Percentiles rank a stretch among this genome's conserved stretches.
Evolutionary conservation across 352 stramenopile genomes (phyloP).

Genomic region (Thraustochytrium striatum): DNA sequence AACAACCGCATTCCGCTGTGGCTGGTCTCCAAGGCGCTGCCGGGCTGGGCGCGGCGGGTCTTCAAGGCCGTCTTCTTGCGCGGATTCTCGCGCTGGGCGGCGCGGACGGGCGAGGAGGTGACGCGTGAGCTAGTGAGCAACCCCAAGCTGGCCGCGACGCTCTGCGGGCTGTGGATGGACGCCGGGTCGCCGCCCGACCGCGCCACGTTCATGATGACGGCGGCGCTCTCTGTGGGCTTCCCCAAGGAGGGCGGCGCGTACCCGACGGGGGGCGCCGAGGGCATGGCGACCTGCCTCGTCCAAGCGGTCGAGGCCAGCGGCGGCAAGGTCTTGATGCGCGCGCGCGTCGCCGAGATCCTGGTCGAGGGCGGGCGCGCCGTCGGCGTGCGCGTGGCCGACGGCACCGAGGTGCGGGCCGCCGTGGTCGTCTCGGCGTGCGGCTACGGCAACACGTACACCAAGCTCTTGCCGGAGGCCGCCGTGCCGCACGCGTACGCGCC

Average conservation of each 20-base stretch:
- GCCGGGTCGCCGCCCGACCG: conserved; percentile 47
- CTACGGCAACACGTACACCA: conserved; percentile 52
- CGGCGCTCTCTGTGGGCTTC: conserved; percentile 50
- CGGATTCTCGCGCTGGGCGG: background rate
- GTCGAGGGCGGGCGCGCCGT: conserved; percentile 29
- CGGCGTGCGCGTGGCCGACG: conserved; percentile 49
- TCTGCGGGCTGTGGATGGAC: conserved; percentile 54
- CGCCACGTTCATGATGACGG: conserved; percentile 55
- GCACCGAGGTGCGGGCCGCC: conserved; percentile 41
- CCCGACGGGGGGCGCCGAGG: conserved; percentile 46
- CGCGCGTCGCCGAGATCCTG: conserved; percentile 46
- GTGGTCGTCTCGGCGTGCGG: conserved; percentile 50
- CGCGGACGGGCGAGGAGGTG: conserved; percentile 50
- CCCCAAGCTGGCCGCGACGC: conserved; percentile 51
- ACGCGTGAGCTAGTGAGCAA: conserved; percentile 50
- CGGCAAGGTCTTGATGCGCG: conserved; percentile 50
- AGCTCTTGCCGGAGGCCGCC: conserved; percentile 44
- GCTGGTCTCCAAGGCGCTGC: conserved; percentile 44
- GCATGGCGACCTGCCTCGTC: conserved; percentile 51
- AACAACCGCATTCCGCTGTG: conserved; percentile 48
- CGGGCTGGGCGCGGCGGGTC: conserved; percentile 37
- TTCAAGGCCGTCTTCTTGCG: conserved; percentile 48
- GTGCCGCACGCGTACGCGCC: conserved; percentile 18
- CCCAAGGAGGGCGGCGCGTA: conserved; percentile 53
- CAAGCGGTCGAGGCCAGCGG: conserved; percentile 33